Base-by-base conservation (phyloP, 139 green algal species). In the Chlorella sp. region DNA sequence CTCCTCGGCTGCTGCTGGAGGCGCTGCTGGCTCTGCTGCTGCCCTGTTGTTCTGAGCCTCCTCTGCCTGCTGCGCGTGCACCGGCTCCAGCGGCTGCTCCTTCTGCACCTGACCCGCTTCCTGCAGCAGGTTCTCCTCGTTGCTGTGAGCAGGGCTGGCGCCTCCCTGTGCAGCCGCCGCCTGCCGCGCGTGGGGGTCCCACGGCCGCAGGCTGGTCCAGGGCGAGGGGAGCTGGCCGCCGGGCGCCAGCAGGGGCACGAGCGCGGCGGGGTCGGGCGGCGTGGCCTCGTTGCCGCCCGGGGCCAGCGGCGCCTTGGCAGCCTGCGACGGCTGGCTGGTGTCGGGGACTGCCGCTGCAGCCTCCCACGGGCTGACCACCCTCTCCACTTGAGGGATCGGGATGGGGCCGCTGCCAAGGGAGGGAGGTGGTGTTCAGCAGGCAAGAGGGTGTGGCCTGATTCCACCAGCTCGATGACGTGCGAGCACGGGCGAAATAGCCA, bases 361-460 rank as follows among this genome's bases (percentile, higher is more conserved):
- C 0, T 45, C n/a, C 79, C 79, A 84, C 11, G 79, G 79, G 50
- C 79, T 84, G 8, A 23, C 41, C 19, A 84, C 79, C 2, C 73
- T 51, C 40, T 76, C 71, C 36, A 80, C 73, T 15, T 33, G 31
- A n/a, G 79, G 73, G 35, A 84, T 81, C 38, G 46, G 41, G 29
- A 61, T 45, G 40, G 51, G 41, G 27, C 55, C 59, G 0, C 67
- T n/a, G n/a, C n/a, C n/a, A n/a, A n/a, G n/a, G n/a, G n/a, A n/a
- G n/a, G n/a, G n/a, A n/a, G n/a, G n/a, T n/a, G n/a, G n/a, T n/a
- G n/a, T n/a, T n/a, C n/a, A n/a, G n/a, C n/a, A n/a, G n/a, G n/a
- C n/a, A n/a, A n/a, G n/a, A n/a, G n/a, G n/a, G n/a, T n/a, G n/a
- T n/a, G n/a, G n/a, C n/a, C n/a, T n/a, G n/a, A n/a, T n/a, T n/a